Evolutionary conservation across 139 green algal genomes (phyloP), one percentile per base, ranked within the genome.

Genomic region (Pleodorina starrii): DNA sequence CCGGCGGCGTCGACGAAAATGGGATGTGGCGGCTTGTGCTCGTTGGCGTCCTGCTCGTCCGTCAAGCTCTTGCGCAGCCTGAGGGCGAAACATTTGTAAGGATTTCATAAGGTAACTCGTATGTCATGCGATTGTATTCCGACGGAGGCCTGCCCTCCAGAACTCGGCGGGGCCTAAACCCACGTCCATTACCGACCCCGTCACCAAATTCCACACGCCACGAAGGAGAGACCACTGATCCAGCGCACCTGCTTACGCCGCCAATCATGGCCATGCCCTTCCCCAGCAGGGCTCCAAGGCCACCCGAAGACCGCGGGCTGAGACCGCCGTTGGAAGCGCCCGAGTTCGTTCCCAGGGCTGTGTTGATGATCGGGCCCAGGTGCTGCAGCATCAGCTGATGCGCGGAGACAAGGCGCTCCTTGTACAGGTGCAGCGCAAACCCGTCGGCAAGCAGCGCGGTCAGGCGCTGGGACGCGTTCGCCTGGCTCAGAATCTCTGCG

Each of bases 351-450:
- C 60, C 81, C n/a, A 87, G 32, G 1, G 29, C 82, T 4, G 63
- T 46, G 10, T 35, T 19, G 7, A 27, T 19, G 2, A 35, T 36
- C 17, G 63, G 19, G 2, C 63, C 66, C 35, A 88, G 32, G 60
- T 88, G 82, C 35, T 69, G 46, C 43, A 69, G 5, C 21, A 74
- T 44, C 19, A 88, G 43, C 32, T 60, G 60, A 32, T 88, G 82
- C 9, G 46, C 46, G 60, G 40, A 68, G 5, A 50, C 35, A 3
- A 79, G 0, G 40, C 82, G 82, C 9, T 88, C 82, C 82, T 88
- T 88, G 43, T 88, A 71, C 21, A 88, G 4, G 66, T 88, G 82
- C n/a, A 88, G 63, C 32, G 46, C 66, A 25, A 88, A 88, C 29
- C 82, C 82, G 82, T 88, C 66, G 0, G 63, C 32, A 42, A 88